Evolutionary conservation across 768 basidiomycete species (phyloP), one percentile per base, ranked within the genome.

Genomic region (Lyophyllum atratum): DNA sequence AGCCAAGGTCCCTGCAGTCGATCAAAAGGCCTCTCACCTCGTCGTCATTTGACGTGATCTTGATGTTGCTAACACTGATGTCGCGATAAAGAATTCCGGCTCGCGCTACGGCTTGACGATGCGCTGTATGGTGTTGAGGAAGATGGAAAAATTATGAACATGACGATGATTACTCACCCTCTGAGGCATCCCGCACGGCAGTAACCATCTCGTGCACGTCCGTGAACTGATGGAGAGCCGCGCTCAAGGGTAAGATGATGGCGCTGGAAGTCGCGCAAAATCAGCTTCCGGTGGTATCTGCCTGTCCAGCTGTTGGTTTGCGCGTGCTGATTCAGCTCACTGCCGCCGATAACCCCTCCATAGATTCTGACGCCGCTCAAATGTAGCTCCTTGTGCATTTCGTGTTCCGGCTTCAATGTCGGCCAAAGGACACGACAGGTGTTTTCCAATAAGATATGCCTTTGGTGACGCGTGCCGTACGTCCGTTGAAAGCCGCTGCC

Each of bases 1-100:
- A 25, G 22, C 37, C 42, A 10, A 55, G 42, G 22, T 49, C 54
- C 54, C n/a, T n/a, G n/a, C 54, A 49, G 31, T 55, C 54, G 28
- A 49, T 49, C 24, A 55, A 37, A 24, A 48, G 49, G 19, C 54
- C 54, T 9, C 42, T 21, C 14, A 48, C 7, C 11, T 25, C 34
- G 14, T 17, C 21, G 9, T 33, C 26, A 1, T n/a, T 47, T 9
- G 3, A 21, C 19, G 39, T 5, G n/a, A 40, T 40, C 54, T 49
- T 49, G 33, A 54, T 46, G 42, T 55, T 55, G 21, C 40, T 19
- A 21, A 43, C 28, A 47, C 47, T 55, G 19, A 55, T 48, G 33
- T 55, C 47, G 39, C 48, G 39, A 33, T 49, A 37, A 26, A 55
- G 54, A 12, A 55, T n/a, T 43, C 42, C 4, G 2, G 54, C 54